phyloP scores from a whole-genome alignment of 2,329 filamentous ascomycete species.

The Penicillium sp. region DNA sequence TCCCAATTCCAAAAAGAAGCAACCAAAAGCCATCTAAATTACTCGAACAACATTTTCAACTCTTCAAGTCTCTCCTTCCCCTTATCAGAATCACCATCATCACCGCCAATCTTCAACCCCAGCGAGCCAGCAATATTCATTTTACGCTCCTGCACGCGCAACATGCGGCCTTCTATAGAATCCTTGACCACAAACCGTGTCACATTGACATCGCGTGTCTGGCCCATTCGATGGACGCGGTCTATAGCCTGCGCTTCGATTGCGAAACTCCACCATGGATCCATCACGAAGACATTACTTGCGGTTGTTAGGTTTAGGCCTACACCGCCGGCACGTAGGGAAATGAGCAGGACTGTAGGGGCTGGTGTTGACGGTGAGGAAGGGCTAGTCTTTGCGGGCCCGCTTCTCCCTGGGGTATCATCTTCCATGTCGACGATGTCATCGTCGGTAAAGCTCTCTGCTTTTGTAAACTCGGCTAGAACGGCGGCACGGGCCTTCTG shows the following conservation, averaged over 20 bases:
- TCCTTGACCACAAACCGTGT: constrained; percentile 83
- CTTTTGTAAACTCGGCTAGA: constrained; percentile 66
- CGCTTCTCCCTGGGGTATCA: constrained; percentile 16
- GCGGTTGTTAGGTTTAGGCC: constrained; percentile 90
- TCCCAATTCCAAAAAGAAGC: background rate
- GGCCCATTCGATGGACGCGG: constrained; percentile 94
- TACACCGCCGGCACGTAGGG: constrained; percentile 84
- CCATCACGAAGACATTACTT: constrained; percentile 95
- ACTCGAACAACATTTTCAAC: constrained; percentile 76
- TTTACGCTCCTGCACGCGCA: constrained; percentile 90
- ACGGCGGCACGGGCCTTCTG: constrained; percentile 82
- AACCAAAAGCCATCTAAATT: background rate
- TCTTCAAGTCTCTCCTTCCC: constrained; percentile 87
- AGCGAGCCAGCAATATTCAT: constrained; percentile 83
- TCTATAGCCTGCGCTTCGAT: constrained; percentile 97
- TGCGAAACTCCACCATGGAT: constrained; percentile 98
- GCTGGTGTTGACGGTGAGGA: constrained; percentile 14
- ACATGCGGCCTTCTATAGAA: constrained; percentile 93
- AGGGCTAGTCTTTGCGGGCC: background rate
- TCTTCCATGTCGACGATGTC: constrained; percentile 38
- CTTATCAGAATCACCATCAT: constrained; percentile 86
- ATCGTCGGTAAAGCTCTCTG: constrained; percentile 35
- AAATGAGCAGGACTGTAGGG: constrained; percentile 69
- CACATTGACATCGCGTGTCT: constrained; percentile 80
- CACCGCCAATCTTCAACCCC: constrained; percentile 93